A percentile compares a stretch with the other conserved stretches of the same genome.
Conservation (phyloP, 228 moss, liverwort and hornwort species). For the Sphagnum fallax region DNA sequence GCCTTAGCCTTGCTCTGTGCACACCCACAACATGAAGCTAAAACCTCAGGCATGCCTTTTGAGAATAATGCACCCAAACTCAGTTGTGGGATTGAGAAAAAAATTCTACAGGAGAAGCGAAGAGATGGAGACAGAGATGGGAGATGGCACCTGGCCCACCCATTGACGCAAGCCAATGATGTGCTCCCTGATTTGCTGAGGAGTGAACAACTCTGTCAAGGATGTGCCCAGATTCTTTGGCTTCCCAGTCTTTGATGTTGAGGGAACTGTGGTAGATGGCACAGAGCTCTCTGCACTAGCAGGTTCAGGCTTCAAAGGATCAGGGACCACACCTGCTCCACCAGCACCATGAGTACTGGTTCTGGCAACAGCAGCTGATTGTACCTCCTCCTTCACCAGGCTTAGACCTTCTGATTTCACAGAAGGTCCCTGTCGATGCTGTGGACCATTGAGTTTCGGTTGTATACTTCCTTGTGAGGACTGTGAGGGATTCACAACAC, state of each 20-base stretch:
- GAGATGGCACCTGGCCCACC: conserved; percentile 80
- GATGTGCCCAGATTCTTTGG: conserved; percentile 94
- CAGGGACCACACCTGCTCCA: conserved; percentile 11
- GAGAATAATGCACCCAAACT: too few species aligned
- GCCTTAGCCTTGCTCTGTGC: conserved; percentile 95
- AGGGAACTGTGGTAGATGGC: conserved; percentile 12
- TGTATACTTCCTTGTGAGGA: conserved; percentile 27
- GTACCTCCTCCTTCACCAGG: conserved; percentile 40
- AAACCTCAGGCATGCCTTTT: too few species aligned
- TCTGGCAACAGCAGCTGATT: conserved; percentile 18
- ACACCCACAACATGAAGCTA: too few species aligned
- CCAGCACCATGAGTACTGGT: conserved; percentile 42
- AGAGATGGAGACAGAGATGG: too few species aligned
- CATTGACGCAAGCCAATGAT: conserved; percentile 95
- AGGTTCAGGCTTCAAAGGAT: conserved; percentile 43
- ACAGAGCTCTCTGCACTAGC: conserved; percentile 16
- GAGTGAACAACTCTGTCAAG: conserved; percentile 91
- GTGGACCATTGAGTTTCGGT: conserved; percentile 11
- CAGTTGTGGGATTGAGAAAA: too few species aligned
- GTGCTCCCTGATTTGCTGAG: conserved; percentile 87
- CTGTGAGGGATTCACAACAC: conserved; percentile 25
- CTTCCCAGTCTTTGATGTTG: conserved; percentile 57
- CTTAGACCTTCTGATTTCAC: conserved; percentile 35
- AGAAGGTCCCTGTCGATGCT: conserved; percentile 31
- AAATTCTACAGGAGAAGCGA: too few species aligned